Conservation (phyloP, 495 filamentous ascomycete species). For the Chlorociboria aeruginascens region DNA sequence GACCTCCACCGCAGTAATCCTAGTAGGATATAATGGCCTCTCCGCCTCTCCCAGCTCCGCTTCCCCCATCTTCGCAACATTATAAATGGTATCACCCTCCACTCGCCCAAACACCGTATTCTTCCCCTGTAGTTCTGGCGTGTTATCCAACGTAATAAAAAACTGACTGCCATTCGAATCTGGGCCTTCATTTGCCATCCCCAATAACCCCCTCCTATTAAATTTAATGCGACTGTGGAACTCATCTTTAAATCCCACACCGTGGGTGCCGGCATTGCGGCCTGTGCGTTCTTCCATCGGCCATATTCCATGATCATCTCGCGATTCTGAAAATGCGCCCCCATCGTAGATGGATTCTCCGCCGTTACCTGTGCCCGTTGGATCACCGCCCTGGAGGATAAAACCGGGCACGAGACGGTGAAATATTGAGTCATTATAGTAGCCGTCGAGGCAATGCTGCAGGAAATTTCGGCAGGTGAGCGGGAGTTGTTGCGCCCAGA, state of each 20-base stretch:
- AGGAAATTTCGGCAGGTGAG: conserved; percentile 91
- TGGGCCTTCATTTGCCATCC: conserved; percentile 81
- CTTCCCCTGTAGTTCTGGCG: conserved; percentile 72
- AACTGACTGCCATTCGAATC: conserved; percentile 84
- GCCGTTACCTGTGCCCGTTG: conserved; percentile 74
- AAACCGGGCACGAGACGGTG: conserved; percentile 88
- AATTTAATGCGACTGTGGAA: conserved; percentile 86
- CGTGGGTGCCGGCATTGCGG: conserved; percentile 37
- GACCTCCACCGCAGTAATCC: conserved; percentile 68
- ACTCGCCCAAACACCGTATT: conserved; percentile 92
- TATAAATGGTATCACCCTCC: conserved; percentile 90
- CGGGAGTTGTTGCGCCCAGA: conserved; percentile 89
- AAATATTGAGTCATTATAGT: conserved; percentile 87
- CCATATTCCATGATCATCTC: conserved; percentile 37
- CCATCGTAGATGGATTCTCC: conserved; percentile 86
- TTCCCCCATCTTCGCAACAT: conserved; percentile 84
- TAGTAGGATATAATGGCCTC: conserved; percentile 75
- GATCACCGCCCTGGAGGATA: conserved; percentile 85
- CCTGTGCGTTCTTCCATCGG: conserved; percentile 50
- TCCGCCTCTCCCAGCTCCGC: conserved; percentile 76
- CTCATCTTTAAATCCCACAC: conserved; percentile 71
- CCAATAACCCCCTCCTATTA: conserved; percentile 80
- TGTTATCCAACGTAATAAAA: conserved; percentile 80
- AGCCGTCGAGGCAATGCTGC: conserved; percentile 85
- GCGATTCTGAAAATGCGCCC: conserved; percentile 51